Evolutionary conservation across 1,284 basidiomycete species (phyloP).

Genomic region (Leccinum angustisporum): DNA sequence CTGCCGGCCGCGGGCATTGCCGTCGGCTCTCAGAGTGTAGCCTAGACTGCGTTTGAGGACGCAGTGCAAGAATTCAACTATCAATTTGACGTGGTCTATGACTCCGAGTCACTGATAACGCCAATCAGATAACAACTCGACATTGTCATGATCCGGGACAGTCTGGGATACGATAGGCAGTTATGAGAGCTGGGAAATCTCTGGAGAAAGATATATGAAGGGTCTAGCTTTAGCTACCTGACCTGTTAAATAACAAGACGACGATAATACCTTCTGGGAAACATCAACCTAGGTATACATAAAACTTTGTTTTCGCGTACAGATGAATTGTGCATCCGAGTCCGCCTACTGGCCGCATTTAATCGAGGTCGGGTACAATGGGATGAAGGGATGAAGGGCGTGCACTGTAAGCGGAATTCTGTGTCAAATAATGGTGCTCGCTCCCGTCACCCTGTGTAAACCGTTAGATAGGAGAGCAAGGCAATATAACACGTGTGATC

Average conservation of each 20-base stretch:
- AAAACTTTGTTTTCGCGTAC: background rate
- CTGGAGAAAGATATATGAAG: background rate
- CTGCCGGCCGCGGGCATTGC: background rate
- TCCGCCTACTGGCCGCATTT: background rate
- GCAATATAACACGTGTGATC: conserved; percentile 1
- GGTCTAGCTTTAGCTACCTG: background rate
- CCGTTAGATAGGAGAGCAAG: conserved; percentile 27
- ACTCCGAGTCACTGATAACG: background rate
- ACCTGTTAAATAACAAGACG: background rate
- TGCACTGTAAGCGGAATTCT: conserved; percentile 13
- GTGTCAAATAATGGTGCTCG: conserved; percentile 9
- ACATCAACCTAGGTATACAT: background rate
- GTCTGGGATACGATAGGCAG: background rate
- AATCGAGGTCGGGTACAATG: conserved; percentile 23
- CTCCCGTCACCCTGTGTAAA: conserved; percentile 32
- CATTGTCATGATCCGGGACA: background rate
- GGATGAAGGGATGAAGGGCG: conserved; percentile 4
- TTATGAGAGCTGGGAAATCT: background rate
- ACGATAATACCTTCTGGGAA: background rate
- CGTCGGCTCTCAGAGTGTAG: background rate
- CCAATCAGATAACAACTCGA: background rate
- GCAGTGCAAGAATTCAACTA: background rate
- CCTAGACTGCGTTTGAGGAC: background rate
- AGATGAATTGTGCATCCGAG: background rate
- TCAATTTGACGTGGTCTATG: background rate